These are phyloP conservation scores for Funneliformis caledonium DNA, from an alignment of 371 early-diverging fungal genomes.

Conservation along the genomic window DNA sequence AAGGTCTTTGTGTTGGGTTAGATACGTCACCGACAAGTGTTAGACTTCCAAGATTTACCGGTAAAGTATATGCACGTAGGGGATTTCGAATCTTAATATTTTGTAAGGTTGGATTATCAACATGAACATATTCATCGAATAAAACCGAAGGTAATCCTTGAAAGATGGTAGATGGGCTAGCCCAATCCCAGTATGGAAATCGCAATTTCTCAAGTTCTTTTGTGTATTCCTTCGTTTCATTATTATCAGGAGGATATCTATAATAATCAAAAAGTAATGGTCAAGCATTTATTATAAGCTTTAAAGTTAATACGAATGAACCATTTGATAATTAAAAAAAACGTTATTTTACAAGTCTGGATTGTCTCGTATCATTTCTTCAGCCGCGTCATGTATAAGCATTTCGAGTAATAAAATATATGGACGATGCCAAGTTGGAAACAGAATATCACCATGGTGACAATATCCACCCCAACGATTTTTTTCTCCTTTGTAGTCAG, in stretches of 20 bases:
- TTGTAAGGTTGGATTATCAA: not conserved
- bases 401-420: slow-evolving; percentile 5
- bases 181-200: slow-evolving; percentile 35
- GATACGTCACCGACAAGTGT: slow-evolving; percentile 21
- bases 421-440: slow-evolving; percentile 27
- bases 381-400: not conserved
- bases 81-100: slow-evolving; percentile 6
- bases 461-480: not conserved
- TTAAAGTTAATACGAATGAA: not conserved
- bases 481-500: not conserved
- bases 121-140: slow-evolving; percentile 15
- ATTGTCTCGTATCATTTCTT: not conserved
- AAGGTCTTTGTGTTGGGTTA: slow-evolving; percentile 29
- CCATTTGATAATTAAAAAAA: not conserved
- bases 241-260: not conserved
- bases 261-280: not conserved
- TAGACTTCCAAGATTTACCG: slow-evolving; percentile 7
- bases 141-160: slow-evolving; percentile 14
- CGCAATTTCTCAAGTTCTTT: slow-evolving; percentile 5
- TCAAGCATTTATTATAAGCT: no score
- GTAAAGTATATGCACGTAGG: slow-evolving; percentile 5
- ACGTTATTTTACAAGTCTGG: not conserved
- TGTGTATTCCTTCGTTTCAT: not conserved
- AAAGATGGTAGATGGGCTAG: slow-evolving; percentile 8
- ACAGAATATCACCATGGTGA: not conserved